phyloP scores from a whole-genome alignment of 495 filamentous ascomycete species.

The Annulohypoxylon maeteangense region DNA sequence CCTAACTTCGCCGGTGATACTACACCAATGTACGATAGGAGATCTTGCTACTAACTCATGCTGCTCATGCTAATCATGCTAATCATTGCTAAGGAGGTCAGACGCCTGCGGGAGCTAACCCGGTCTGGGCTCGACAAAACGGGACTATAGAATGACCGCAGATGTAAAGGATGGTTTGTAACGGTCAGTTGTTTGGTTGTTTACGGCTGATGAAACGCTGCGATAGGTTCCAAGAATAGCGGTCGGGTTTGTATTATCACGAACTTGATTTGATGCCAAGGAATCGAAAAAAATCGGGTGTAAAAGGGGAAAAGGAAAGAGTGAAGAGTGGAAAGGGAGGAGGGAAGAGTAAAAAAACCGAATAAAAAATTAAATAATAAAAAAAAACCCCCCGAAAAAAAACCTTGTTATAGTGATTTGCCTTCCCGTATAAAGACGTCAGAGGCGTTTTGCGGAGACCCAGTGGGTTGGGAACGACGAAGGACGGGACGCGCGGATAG shows the following conservation, averaged over 20 bases:
- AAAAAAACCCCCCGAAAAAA: too few species aligned
- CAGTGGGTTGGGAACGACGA: slow-evolving; percentile 27
- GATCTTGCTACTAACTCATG: slow-evolving; percentile 39
- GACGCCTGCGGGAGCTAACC: slow-evolving; percentile 38
- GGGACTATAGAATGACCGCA: slow-evolving; percentile 45
- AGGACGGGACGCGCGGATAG: slow-evolving; percentile 42
- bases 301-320: background rate
- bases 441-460: slow-evolving; percentile 35
- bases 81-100: slow-evolving; percentile 44
- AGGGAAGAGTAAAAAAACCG: background rate
- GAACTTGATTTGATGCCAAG: background rate
- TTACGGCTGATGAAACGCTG: slow-evolving; percentile 35
- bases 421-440: background rate
- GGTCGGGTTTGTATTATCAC: slow-evolving; percentile 22
- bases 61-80: slow-evolving; percentile 43
- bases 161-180: slow-evolving; percentile 27
- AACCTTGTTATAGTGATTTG: background rate
- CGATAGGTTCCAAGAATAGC: slow-evolving; percentile 26
- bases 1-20: slow-evolving; percentile 28
- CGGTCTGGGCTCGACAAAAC: slow-evolving; percentile 36
- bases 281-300: slow-evolving; percentile 7
- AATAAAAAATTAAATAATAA: too few species aligned
- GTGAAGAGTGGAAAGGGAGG: background rate
- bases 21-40: slow-evolving; percentile 41
- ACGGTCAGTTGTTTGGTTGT: slow-evolving; percentile 17